Base-by-base conservation (phyloP, 2,329 filamentous ascomycete species). In the Epichloe coenophiala region DNA sequence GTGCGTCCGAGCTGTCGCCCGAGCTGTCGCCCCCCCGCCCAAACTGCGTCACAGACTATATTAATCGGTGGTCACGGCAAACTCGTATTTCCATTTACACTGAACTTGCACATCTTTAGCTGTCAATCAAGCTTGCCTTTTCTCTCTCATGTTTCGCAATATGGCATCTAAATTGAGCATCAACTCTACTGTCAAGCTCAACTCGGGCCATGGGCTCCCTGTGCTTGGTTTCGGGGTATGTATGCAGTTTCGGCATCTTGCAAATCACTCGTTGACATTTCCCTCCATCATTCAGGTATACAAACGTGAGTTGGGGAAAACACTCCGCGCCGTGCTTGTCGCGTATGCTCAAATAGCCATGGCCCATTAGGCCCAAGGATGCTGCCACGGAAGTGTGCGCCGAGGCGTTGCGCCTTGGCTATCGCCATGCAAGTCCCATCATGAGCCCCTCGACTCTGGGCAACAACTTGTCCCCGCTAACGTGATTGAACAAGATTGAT, bases 141-240 rank as follows among this genome's bases (percentile, higher is more conserved):
- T 19, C 11, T 42, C 5, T 42, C 19, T 41, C 40, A 58, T 57
- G 54, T 48, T 55, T 45, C 56, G 47, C 50, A 71, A 56, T 46
- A 78, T 78, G 75, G 62, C 74, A 3, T 59, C 70, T 35, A 63
- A 63, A 47, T 66, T 77, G 51, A 70, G 57, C 11, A 62, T 78
- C 52, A 61, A 69, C 44, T 76, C 74, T 6, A 71, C 68, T 15
- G 56, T 71, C 58, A 78, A 76, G 67, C 69, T 80, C 51, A 74
- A 72, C 58, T 79, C 72, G 60, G 76, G 76, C 57, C 68, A 75
- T 54, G 69, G 74, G 48, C 68, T 80, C 2, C 76, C 76, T 1
- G 63, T 65, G 8, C 62, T 79, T 19, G 76, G 76, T 44, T 79
- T 73, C 53, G 76, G 76, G 48, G 76, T 78, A 66, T 58, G 21